These are phyloP conservation scores for Rhynchospora tenuis DNA, from an alignment of 176 grass and related monocot genomes.

Conservation along the genomic window DNA sequence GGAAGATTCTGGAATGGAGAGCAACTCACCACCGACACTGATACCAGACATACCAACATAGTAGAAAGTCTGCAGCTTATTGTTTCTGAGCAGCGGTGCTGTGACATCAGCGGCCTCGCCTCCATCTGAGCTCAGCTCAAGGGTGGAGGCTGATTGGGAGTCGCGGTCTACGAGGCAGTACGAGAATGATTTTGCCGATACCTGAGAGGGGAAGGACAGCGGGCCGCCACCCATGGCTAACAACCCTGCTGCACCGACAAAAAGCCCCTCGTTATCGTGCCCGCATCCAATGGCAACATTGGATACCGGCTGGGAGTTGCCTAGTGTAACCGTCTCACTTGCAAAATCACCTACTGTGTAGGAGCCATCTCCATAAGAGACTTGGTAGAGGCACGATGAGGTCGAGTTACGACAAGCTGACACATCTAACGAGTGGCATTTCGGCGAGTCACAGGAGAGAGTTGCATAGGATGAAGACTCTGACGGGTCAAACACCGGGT, in stretches of 20 bases:
- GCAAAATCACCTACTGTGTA: conserved; percentile 94
- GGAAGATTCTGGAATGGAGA: conserved; percentile 37
- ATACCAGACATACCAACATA: conserved; percentile 63
- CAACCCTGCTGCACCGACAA: conserved; percentile 73
- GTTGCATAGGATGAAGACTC: conserved; percentile 62
- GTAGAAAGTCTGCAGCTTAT: conserved; percentile 60
- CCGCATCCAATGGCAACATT: conserved; percentile 81
- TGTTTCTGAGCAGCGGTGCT: conserved; percentile 55
- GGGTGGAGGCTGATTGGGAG: conserved; percentile 66
- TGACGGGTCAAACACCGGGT: conserved; percentile 70
- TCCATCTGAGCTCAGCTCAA: conserved; percentile 40
- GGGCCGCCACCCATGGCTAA: conserved; percentile 58
- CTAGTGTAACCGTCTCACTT: conserved; percentile 74
- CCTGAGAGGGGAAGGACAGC: conserved; percentile 93
- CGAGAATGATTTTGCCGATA: conserved; percentile 65
- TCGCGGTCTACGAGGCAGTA: conserved; percentile 99
- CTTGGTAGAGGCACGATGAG: conserved; percentile 50
- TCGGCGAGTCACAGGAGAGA: conserved; percentile 48
- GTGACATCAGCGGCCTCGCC: conserved; percentile 19
- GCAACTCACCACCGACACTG: conserved; percentile 52
- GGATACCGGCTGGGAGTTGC: conserved; percentile 31
- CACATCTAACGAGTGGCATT: conserved; percentile 61
- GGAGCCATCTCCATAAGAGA: conserved; percentile 92
- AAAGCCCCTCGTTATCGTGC: conserved; percentile 93
- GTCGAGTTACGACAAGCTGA: conserved; percentile 82